Evolutionary conservation across 257 asterid genomes (phyloP), one percentile per base, ranked within the genome.

Genomic region (Eustoma russellianum): DNA sequence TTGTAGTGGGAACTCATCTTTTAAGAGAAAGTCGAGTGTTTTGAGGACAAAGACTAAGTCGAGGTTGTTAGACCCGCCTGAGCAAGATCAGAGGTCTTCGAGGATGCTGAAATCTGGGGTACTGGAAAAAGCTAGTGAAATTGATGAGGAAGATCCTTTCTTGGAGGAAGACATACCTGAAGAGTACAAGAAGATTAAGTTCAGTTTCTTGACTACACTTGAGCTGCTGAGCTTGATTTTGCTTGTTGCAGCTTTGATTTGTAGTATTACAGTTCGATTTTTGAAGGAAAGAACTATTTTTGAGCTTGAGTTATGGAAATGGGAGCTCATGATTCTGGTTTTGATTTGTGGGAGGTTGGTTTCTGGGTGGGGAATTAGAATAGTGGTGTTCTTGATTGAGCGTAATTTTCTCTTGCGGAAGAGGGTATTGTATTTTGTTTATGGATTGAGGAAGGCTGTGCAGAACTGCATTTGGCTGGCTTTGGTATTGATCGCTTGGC

Each of bases 131-230:
- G 74, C 70, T 6, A 66, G 77, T 59, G 91, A 82, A 33, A 24
- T 67, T 12, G 93, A 90, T n/a, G 97, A 89, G 3, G 97, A 89
- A 7, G 96, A 86, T 33, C 86, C 94, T 4, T 90, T 90, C 53
- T 57, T 75, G 10, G 93, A 83, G 5, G 95, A 78, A 3, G 98
- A 90, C 70, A 48, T 90, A 1, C 98, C 96, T 0, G 93, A 86
- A 0, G 79, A 83, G 35, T 90, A 78, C 65, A 83, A 70, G 67
- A 86, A 44, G 46, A 66, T 81, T 77, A 90, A 74, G 69, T 80
- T 79, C 28, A 81, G 70, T 48, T 18, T 58, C 0, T 54, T 76
- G 10, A 70, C 94, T 7, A 7, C 73, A 47, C 13, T 90, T 15
- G 93, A 90, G 59, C 30, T 78, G 48, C 33, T 86, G 70, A 74